These are phyloP conservation scores for Tremella yokohamensis DNA, from an alignment of 768 basidiomycete species.

Conservation along the genomic window DNA sequence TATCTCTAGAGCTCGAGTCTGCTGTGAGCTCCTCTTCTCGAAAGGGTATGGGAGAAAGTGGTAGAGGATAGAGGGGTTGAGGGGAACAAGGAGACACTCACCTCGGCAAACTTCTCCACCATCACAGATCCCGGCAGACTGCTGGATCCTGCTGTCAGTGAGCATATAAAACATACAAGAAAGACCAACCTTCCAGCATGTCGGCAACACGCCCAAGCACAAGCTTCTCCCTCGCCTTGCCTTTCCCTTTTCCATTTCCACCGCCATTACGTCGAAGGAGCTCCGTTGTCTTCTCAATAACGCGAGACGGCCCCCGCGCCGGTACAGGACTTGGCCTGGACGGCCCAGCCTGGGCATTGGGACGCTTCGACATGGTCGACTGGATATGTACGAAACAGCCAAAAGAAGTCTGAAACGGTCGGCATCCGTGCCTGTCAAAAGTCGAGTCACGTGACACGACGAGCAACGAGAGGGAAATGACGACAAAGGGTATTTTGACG, in stretches of 20 bases:
- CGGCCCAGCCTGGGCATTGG: conserved; percentile 10
- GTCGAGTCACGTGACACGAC: not conserved
- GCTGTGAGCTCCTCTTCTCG: not conserved
- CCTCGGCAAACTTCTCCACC: conserved; percentile 84
- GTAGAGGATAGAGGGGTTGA: not conserved
- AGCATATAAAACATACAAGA: conserved; percentile 7
- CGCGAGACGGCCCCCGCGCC: conserved; percentile 8
- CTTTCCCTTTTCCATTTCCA: conserved; percentile 13
- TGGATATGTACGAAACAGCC: not conserved
- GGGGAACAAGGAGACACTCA: conserved; percentile 42
- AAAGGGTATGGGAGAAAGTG: not conserved
- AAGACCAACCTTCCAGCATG: conserved; percentile 24
- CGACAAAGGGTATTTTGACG: too few species aligned
- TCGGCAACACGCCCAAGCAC: conserved; percentile 22
- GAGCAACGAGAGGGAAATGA: not conserved
- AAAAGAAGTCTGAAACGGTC: not conserved
- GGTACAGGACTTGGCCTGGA: conserved; percentile 3
- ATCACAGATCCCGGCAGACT: conserved; percentile 71
- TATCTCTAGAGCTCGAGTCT: conserved; percentile 79
- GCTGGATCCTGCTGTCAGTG: conserved; percentile 55
- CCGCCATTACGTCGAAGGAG: conserved; percentile 23
- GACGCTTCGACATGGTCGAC: not conserved
- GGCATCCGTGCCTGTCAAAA: not conserved
- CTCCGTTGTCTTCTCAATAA: conserved; percentile 28
- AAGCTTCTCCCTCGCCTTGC: conserved; percentile 29